These are phyloP conservation scores for Byssoonygena ceratinophila DNA, from an alignment of 2,329 filamentous ascomycete species.

Conservation along the genomic window DNA sequence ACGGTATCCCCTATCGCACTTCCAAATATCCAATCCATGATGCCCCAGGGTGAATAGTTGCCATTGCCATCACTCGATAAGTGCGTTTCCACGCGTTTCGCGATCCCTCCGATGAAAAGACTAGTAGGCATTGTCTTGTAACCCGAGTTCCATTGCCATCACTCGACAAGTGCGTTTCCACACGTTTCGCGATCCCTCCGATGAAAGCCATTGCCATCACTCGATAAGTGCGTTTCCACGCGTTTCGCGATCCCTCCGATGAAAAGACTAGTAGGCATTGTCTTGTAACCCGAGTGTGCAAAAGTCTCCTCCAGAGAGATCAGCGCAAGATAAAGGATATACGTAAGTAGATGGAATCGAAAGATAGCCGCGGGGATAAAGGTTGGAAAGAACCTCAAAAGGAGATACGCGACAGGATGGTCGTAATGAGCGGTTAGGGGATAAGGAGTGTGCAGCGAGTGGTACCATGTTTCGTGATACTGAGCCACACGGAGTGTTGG, in stretches of 20 bases:
- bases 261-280: conserved; percentile 49
- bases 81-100: conserved; percentile 47
- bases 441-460: conserved; percentile 44
- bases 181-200: conserved; percentile 47
- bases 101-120: conserved; percentile 50
- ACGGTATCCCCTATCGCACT: conserved; percentile 37
- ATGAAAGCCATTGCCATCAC: too few species aligned
- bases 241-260: conserved; percentile 49
- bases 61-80: conserved; percentile 39
- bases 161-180: conserved; percentile 46
- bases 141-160: too few species aligned
- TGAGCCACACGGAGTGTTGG: conserved; percentile 43
- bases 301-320: conserved; percentile 52
- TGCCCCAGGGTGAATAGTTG: conserved; percentile 39
- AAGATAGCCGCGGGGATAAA: conserved; percentile 47
- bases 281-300: conserved; percentile 50
- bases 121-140: conserved; percentile 49
- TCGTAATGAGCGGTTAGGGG: conserved; percentile 51
- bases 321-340: conserved; percentile 44
- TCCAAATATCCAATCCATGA: conserved; percentile 37
- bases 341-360: conserved; percentile 52
- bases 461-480: conserved; percentile 47
- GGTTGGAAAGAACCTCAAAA: conserved; percentile 46
- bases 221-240: conserved; percentile 45
- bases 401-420: conserved; percentile 46